These are phyloP conservation scores for Guillardia theta DNA, from an alignment of 78 protist genomes.

Conservation along the genomic window DNA sequence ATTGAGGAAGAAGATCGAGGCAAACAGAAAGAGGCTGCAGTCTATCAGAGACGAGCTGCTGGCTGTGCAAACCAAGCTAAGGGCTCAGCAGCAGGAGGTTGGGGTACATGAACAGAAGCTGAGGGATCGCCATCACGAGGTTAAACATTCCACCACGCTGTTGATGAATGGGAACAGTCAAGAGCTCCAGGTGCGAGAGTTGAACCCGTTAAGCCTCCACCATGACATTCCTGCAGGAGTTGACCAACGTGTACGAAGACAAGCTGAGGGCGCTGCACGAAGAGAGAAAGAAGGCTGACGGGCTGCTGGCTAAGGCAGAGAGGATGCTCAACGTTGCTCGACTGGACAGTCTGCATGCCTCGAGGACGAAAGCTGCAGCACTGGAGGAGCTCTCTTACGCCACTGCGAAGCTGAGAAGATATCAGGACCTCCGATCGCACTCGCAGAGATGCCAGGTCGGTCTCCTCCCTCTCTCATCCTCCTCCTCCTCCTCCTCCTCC, in stretches of 20 bases:
- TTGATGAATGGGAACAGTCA: no score
- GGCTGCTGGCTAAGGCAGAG: neutral
- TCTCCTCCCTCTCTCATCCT: neutral
- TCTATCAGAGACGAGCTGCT: neutral
- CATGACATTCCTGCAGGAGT: neutral
- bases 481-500: neutral
- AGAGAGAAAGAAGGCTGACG: neutral
- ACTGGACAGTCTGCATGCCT: neutral
- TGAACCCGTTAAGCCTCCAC: neutral
- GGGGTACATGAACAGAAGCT: neutral
- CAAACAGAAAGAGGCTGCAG: neutral
- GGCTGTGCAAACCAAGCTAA: neutral
- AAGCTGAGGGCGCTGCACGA: neutral
- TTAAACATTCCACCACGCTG: neutral
- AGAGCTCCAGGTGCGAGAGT: neutral
- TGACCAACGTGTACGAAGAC: neutral
- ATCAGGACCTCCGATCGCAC: neutral
- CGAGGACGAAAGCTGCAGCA: neutral
- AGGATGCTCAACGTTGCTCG: conserved; percentile 8
- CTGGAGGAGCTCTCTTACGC: conserved; percentile 26
- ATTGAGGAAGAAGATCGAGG: neutral
- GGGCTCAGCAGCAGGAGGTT: neutral
- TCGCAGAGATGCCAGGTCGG: neutral
- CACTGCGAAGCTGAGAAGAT: neutral
- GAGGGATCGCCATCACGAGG: neutral